A percentile compares a stretch with the other conserved stretches of the same genome.
Conservation (phyloP, 352 stramenopile species). For the Globisporangium cederbergense region DNA sequence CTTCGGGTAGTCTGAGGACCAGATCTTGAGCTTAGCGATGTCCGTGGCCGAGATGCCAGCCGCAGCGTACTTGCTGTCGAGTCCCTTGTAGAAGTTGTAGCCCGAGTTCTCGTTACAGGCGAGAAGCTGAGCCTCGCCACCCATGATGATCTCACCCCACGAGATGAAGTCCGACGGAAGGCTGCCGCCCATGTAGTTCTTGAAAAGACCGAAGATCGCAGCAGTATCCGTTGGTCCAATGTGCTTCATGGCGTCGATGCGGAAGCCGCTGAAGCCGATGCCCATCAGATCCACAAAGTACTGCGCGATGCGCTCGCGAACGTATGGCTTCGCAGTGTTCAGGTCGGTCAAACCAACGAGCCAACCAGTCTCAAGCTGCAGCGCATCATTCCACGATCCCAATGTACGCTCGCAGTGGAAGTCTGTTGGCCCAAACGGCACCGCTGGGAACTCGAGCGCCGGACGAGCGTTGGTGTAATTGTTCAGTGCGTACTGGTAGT, state of each 20-base stretch:
- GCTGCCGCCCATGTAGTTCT: conserved; percentile 44
- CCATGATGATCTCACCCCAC: no score
- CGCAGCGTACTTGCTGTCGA: conserved; percentile 40
- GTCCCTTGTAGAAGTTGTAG: conserved; percentile 63
- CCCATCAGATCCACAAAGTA: conserved; percentile 70
- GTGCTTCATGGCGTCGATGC: conserved; percentile 66
- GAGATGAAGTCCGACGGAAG: conserved; percentile 55
- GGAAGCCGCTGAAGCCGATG: conserved; percentile 66
- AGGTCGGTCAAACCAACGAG: conserved; percentile 16
- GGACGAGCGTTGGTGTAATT: conserved; percentile 39
- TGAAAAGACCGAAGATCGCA: conserved; percentile 51
- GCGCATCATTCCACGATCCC: neutral
- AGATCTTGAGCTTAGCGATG: conserved; percentile 75
- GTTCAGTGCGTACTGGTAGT: conserved; percentile 35
- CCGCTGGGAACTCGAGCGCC: conserved; percentile 53
- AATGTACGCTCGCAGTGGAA: conserved; percentile 5
- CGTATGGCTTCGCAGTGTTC: conserved; percentile 53
- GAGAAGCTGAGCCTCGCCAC: conserved; percentile 52
- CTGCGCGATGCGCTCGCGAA: conserved; percentile 62
- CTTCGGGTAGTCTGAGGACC: conserved; percentile 69
- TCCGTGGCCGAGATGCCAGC: conserved; percentile 48
- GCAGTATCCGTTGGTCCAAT: conserved; percentile 47
- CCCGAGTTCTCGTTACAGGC: conserved; percentile 46
- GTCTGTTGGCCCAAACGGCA: conserved; percentile 44
- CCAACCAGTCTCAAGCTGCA: neutral